Evolutionary conservation across 768 basidiomycete genomes (phyloP), one percentile per base, ranked within the genome.

Genomic region (Pleurotus salmoneostramineus): DNA sequence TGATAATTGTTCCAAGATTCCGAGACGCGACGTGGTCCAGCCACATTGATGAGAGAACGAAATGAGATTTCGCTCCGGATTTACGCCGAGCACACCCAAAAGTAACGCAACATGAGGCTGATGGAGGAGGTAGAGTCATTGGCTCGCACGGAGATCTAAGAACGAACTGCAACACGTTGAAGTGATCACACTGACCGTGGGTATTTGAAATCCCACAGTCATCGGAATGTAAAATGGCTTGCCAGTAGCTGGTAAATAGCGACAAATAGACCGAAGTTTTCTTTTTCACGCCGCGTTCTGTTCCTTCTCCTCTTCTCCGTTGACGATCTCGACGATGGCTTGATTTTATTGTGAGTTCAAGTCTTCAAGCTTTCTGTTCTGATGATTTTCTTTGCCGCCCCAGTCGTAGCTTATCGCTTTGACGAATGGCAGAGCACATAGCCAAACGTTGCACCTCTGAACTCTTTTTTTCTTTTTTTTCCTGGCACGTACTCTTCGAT

Each of bases 381-480:
- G 36, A 62, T 50, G n/a, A 59, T 60, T 10, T 51, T 27, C 21
- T 49, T 63, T 63, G 62, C 64, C 62, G 62, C 64, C 64, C 62
- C 62, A 65, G 64, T 63, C 62, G 56, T 65, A 65, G 64, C 61
- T 56, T 48, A 35, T 55, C 46, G 62, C 61, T 32, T 57, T 65
- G 62, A 62, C 60, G 62, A 65, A 57, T 42, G 64, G 62, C 59
- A 63, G 62, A 65, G 61, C 64, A 63, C 62, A 61, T 34, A 58
- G 61, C 64, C 62, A 63, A 65, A 63, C 61, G 62, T 61, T 61
- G 64, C 64, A 65, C 21, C 60, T 56, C 62, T 65, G 64, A 63
- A 17, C 21, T 52, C 46, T 34, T 33, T 57, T 33, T 31, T 27
- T 3, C 34, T 56, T 49, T 40, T 57, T 17, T 47, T n/a, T 27